Evolutionary conservation across 2,329 filamentous ascomycete genomes (phyloP).

Genomic region (Neospermospora avenae): DNA sequence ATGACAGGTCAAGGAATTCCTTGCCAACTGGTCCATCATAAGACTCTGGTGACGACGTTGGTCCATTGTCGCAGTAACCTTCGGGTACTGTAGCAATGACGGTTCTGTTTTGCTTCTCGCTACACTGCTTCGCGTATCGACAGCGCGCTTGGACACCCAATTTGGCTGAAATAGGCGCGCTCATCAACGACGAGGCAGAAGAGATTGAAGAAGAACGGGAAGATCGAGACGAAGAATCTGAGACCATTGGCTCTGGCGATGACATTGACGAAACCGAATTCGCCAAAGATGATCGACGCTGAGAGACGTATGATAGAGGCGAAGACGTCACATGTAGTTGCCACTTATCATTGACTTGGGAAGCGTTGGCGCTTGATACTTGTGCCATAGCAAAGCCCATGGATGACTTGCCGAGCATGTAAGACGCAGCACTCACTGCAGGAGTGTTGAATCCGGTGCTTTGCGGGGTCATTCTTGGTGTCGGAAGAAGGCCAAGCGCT

Average conservation of each 20-base stretch:
- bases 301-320: conserved; percentile 47
- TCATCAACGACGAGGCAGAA: conserved; percentile 57
- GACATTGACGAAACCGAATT: conserved; percentile 61
- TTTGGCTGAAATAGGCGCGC: conserved; percentile 54
- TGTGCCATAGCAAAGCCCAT: conserved; percentile 62
- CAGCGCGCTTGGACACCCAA: conserved; percentile 61
- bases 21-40: conserved; percentile 53
- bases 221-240: conserved; percentile 52
- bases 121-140: conserved; percentile 56
- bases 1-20: conserved; percentile 47
- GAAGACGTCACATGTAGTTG: conserved; percentile 47
- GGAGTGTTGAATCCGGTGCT: conserved; percentile 55
- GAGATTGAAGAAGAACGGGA: conserved; percentile 65
- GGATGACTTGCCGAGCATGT: conserved; percentile 49
- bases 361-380: conserved; percentile 43
- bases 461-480: conserved; percentile 57
- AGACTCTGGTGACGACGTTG: conserved; percentile 55
- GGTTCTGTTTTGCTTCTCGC: conserved; percentile 53
- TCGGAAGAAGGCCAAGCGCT: conserved; percentile 54
- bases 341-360: conserved; percentile 53
- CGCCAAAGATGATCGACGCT: conserved; percentile 60
- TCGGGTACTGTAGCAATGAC: conserved; percentile 56
- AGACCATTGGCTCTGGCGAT: conserved; percentile 66
- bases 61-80: conserved; percentile 48
- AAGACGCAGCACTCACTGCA: conserved; percentile 53